These are phyloP conservation scores for Dactylonectria estremocensis DNA, from an alignment of 2,329 filamentous ascomycete species.

Conservation along the genomic window DNA sequence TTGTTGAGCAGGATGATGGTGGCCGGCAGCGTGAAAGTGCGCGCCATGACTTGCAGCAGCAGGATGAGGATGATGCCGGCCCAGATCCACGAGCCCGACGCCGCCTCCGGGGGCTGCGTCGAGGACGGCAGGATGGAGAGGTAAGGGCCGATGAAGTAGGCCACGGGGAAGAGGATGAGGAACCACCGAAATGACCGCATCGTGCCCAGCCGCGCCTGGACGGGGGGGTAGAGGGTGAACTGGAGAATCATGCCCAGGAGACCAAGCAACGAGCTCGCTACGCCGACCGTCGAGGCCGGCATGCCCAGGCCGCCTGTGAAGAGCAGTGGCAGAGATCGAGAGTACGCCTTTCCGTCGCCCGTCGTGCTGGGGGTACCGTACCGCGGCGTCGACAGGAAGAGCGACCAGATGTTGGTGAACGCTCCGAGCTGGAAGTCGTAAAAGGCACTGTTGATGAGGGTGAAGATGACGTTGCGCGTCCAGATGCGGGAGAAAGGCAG, in stretches of 20 bases:
- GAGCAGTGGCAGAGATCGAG: slow-evolving; percentile 60
- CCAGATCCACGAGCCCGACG: slow-evolving; percentile 38
- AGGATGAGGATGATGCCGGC: slow-evolving; percentile 63
- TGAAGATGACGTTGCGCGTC: slow-evolving; percentile 65
- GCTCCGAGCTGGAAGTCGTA: slow-evolving; percentile 80
- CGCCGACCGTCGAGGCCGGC: slow-evolving; percentile 75
- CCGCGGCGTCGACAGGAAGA: slow-evolving; percentile 79
- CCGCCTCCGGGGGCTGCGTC: slow-evolving; percentile 29
- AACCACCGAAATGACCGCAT: slow-evolving; percentile 77
- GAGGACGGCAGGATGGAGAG: slow-evolving; percentile 64
- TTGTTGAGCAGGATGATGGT: slow-evolving; percentile 75
- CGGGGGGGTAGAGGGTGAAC: slow-evolving; percentile 76
- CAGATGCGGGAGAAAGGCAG: slow-evolving; percentile 61
- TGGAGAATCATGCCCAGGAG: slow-evolving; percentile 79
- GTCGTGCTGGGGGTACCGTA: slow-evolving; percentile 50
- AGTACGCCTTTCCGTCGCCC: slow-evolving; percentile 49
- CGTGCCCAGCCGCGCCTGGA: slow-evolving; percentile 76
- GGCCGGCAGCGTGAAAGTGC: slow-evolving; percentile 77
- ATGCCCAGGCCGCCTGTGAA: slow-evolving; percentile 79
- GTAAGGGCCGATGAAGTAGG: slow-evolving; percentile 78
- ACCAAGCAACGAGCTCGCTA: slow-evolving; percentile 79
- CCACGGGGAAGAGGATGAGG: slow-evolving; percentile 76
- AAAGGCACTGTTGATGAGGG: slow-evolving; percentile 75
- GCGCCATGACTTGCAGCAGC: slow-evolving; percentile 78
- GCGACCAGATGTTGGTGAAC: slow-evolving; percentile 78